Percentiles rank a stretch among this genome's conserved stretches.
Evolutionary conservation across 176 grass and related monocot species (phyloP).

Genomic region (Chrysopogon serrulatus): DNA sequence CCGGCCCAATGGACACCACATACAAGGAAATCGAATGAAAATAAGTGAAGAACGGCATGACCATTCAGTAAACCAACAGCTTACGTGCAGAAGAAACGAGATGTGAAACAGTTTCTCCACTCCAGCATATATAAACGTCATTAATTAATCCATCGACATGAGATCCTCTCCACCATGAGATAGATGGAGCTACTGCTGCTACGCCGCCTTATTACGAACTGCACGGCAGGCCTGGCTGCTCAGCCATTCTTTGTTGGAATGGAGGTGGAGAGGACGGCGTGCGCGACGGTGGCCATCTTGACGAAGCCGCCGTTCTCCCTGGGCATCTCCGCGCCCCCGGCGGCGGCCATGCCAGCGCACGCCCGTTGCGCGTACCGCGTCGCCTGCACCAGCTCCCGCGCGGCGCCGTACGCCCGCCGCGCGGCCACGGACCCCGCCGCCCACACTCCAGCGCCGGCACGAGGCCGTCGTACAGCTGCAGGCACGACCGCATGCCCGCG

Average conservation of each 20-base stretch:
- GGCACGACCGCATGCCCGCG: background rate
- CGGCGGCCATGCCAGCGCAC: constrained; percentile 20
- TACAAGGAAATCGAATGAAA: too few relatives aligned
- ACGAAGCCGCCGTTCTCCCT: constrained; percentile 9
- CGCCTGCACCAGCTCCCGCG: background rate
- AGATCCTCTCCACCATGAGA: too few relatives aligned
- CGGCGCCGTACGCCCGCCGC: background rate
- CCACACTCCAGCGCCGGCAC: constrained; percentile 26
- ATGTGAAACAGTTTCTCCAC: too few relatives aligned
- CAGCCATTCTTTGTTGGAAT: background rate
- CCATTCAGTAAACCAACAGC: too few relatives aligned
- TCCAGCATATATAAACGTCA: too few relatives aligned
- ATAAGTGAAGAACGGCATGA: too few relatives aligned
- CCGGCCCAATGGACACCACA: too few relatives aligned
- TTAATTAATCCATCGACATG: too few relatives aligned
- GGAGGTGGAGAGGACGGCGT: constrained; percentile 20
- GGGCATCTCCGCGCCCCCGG: background rate
- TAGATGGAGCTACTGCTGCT: too few relatives aligned
- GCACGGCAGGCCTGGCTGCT: too few relatives aligned
- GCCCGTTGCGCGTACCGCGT: constrained; percentile 6
- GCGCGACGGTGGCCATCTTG: constrained; percentile 24
- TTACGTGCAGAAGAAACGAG: too few relatives aligned
- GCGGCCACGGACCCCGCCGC: constrained; percentile 12
- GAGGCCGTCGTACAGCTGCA: constrained; percentile 30
- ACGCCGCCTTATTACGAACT: too few relatives aligned